These are phyloP conservation scores for Samsoniella hepiali DNA, from an alignment of 2,329 filamentous ascomycete genomes.

Conservation along the genomic window DNA sequence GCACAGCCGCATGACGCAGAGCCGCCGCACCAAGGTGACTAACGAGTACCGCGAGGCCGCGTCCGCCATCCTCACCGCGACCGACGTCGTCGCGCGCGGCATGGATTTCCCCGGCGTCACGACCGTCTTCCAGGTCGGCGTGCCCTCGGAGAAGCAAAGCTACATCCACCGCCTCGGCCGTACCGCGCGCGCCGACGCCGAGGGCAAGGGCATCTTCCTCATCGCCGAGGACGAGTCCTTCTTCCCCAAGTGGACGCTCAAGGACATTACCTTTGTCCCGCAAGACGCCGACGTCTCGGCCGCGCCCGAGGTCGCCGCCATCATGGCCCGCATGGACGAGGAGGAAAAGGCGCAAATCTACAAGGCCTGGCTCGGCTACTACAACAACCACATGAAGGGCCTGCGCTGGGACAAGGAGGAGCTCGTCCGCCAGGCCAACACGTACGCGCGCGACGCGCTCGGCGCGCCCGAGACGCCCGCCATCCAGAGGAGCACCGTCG, in stretches of 20 bases:
- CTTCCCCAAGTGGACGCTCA: constrained; percentile 49
- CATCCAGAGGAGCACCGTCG: constrained; percentile 45
- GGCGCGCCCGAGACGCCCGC: constrained; percentile 45
- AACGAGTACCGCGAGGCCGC: constrained; percentile 57
- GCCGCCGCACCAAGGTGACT: constrained; percentile 53
- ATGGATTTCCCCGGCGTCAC: constrained; percentile 72
- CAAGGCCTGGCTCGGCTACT: constrained; percentile 56
- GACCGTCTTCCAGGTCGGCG: constrained; percentile 61
- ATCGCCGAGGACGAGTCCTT: constrained; percentile 49
- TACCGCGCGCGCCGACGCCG: constrained; percentile 62
- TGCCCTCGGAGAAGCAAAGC: constrained; percentile 57
- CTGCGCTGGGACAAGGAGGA: constrained; percentile 41
- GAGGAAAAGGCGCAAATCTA: constrained; percentile 47
- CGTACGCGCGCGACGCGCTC: constrained; percentile 46
- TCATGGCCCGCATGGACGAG: constrained; percentile 44
- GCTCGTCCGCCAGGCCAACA: constrained; percentile 51
- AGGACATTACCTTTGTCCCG: constrained; percentile 51
- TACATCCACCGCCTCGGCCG: constrained; percentile 68
- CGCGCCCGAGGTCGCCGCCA: constrained; percentile 34
- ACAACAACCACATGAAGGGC: constrained; percentile 48
- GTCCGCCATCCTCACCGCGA: constrained; percentile 59
- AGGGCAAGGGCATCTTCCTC: constrained; percentile 60
- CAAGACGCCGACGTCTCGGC: constrained; percentile 45
- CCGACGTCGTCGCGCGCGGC: constrained; percentile 67
- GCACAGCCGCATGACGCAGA: constrained; percentile 51